Evolutionary conservation across 1,139 yeast species (phyloP).

Genomic region (Scheffersomyces insectosa): DNA sequence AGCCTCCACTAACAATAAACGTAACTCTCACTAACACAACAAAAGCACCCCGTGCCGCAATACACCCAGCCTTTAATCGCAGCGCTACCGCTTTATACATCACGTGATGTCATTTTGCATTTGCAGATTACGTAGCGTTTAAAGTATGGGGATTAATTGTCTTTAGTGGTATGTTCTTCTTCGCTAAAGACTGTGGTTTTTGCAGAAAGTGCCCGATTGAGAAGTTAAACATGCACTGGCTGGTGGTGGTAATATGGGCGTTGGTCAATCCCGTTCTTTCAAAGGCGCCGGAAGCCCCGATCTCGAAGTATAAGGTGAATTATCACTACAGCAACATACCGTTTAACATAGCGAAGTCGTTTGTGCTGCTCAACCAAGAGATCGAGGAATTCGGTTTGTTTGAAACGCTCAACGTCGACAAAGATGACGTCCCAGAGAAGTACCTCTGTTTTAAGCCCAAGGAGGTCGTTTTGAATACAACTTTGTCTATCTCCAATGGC

Average conservation of each 20-base stretch:
- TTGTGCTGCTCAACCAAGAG: constrained; percentile 2
- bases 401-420: constrained; percentile 10
- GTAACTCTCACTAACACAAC: too few relatives aligned
- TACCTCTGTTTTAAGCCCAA: constrained; percentile 11
- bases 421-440: constrained; percentile 1
- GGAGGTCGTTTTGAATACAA: neutral
- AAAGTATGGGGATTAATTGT: neutral
- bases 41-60: too few relatives aligned
- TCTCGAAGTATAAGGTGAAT: constrained; percentile 10
- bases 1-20: too few relatives aligned
- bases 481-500: too few relatives aligned
- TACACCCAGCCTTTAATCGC: too few relatives aligned
- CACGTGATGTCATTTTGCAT: too few relatives aligned
- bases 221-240: neutral
- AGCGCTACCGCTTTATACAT: too few relatives aligned
- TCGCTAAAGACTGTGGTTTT: neutral
- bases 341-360: constrained; percentile 6
- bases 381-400: constrained; percentile 6
- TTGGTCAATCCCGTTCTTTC: too few relatives aligned
- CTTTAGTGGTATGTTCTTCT: neutral
- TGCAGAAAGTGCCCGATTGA: neutral
- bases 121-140: neutral
- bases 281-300: too few relatives aligned
- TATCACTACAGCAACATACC: constrained; percentile 11
- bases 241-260: neutral